Evolutionary conservation across 2,329 filamentous ascomycete genomes (phyloP).

Genomic region (Colletotrichum echinochloae): DNA sequence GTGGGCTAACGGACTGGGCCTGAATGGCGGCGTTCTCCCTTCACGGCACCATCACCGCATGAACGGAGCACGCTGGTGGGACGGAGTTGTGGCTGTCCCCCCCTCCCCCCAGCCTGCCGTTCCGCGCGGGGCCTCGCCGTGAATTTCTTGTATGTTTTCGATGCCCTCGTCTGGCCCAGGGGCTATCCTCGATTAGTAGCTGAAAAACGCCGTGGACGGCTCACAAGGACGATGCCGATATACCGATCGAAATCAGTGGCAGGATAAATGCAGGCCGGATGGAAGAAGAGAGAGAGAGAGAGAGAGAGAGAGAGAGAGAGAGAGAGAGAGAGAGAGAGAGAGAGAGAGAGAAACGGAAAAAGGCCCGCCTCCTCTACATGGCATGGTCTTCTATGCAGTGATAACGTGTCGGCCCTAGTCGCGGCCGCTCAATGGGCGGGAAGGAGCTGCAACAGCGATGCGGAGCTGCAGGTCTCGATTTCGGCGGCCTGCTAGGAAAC

Average conservation of each 20-base stretch:
- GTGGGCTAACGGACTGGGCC: background rate
- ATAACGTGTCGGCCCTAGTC: slow-evolving; percentile 15
- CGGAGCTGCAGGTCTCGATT: slow-evolving; percentile 42
- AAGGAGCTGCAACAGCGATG: slow-evolving; percentile 40
- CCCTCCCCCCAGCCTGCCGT: background rate
- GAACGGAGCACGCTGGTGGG: background rate
- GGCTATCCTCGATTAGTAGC: background rate
- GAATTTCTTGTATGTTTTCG: background rate
- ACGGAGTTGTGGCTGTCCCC: background rate
- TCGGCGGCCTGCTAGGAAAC: slow-evolving; percentile 27
- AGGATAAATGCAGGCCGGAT: background rate
- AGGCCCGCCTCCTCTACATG: slow-evolving; percentile 2
- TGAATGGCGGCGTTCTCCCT: slow-evolving; percentile 14
- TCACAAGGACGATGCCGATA: slow-evolving; percentile 1
- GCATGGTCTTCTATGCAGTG: slow-evolving; percentile 19
- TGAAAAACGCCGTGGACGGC: background rate
- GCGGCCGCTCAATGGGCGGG: slow-evolving; percentile 24
- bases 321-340: too few species aligned
- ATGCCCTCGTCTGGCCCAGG: background rate
- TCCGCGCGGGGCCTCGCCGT: background rate
- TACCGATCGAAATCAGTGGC: slow-evolving; percentile 5
- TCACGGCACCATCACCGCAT: slow-evolving; percentile 17
- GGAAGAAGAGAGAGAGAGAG: background rate
- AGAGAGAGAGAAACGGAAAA: slow-evolving; percentile 3
- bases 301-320: too few species aligned